Evolutionary conservation across 371 early-diverging fungal species (phyloP).

Genomic region (Mucor saturninus): DNA sequence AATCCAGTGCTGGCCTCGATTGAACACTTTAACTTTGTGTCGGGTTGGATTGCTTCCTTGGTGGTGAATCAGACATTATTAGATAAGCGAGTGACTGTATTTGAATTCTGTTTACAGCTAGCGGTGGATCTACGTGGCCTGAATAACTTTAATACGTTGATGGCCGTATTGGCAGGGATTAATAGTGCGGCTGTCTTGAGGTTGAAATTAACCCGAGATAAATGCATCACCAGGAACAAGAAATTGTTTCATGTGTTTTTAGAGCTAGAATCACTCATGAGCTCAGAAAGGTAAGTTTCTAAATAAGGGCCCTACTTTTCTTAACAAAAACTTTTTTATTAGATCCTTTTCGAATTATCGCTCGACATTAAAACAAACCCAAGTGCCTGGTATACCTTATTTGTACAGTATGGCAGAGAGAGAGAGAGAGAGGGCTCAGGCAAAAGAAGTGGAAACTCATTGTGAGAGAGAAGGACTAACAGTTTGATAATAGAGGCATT

Average conservation of each 20-base stretch:
- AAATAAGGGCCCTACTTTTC: too few species aligned
- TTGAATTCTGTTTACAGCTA: slow-evolving; percentile 65
- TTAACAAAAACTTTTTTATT: not conserved
- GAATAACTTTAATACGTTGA: slow-evolving; percentile 75
- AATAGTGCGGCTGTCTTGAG: slow-evolving; percentile 69
- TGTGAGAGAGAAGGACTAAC: not conserved
- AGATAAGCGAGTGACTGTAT: slow-evolving; percentile 56
- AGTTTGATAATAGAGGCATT: slow-evolving; percentile 44
- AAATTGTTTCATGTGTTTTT: slow-evolving; percentile 54
- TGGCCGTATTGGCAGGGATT: slow-evolving; percentile 77
- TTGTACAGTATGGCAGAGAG: slow-evolving; percentile 32
- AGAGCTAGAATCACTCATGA: slow-evolving; percentile 66
- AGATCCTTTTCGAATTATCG: slow-evolving; percentile 68
- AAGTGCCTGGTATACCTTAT: slow-evolving; percentile 61
- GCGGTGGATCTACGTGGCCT: slow-evolving; percentile 62
- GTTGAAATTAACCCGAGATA: slow-evolving; percentile 60
- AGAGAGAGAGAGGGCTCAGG: too few species aligned
- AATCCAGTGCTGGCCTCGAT: slow-evolving; percentile 54
- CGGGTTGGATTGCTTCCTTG: slow-evolving; percentile 70
- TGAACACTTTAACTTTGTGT: slow-evolving; percentile 61
- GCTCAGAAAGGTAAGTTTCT: slow-evolving; percentile 51
- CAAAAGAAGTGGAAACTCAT: not conserved
- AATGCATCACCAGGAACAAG: slow-evolving; percentile 56
- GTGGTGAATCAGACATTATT: slow-evolving; percentile 59
- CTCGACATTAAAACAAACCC: slow-evolving; percentile 54